Base-by-base conservation (phyloP, 2,329 filamentous ascomycete species). In the Phaeosphaeriaceae sp. region DNA sequence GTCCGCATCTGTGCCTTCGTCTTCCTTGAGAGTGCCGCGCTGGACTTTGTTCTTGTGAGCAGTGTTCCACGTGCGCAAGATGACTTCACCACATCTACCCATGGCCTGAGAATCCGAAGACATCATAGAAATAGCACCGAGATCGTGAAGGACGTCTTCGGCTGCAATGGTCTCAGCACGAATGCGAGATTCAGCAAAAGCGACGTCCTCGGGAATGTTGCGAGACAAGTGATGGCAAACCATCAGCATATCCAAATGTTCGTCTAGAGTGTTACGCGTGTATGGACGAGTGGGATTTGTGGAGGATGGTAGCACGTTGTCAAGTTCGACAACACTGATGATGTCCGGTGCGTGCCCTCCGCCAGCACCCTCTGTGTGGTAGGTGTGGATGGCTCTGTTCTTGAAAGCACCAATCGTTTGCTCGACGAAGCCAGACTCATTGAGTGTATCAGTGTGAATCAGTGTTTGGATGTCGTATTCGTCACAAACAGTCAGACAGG, bases 201-300 rank as follows among this genome's bases (percentile, higher is more conserved):
- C 93, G 15, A 98, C 90, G 75, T 98, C 94, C 80, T 98, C 94
- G 57, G 93, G 92, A 58, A 97, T 97, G 78, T 97, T 89, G 78
- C 91, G 92, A 52, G 89, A 93, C 10, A 98, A 83, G 73, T 98
- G 94, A 78, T 98, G 94, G 82, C 94, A 98, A 40, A 97, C 92
- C 94, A 97, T 97, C 48, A 97, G 82, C 94, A 98, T 98, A 80
- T 98, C 94, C 15, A 97, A 86, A 79, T 98, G 94, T 79, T 98
- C 94, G 73, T 97, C 94, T 0, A 98, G 85, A 0, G 94, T 98
- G 81, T 98, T 97, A 65, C 85, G 84, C 1, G 94, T 98, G 78
- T 89, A 97, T 0, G 94, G 94, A 1, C 93, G 85, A 1, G 94
- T 98, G 0, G 94, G 94, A 76, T 97, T 98, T 0, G 94, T 98